Evolutionary conservation across 2,329 filamentous ascomycete species (phyloP).

Genomic region (Fusarium fracticaudum): DNA sequence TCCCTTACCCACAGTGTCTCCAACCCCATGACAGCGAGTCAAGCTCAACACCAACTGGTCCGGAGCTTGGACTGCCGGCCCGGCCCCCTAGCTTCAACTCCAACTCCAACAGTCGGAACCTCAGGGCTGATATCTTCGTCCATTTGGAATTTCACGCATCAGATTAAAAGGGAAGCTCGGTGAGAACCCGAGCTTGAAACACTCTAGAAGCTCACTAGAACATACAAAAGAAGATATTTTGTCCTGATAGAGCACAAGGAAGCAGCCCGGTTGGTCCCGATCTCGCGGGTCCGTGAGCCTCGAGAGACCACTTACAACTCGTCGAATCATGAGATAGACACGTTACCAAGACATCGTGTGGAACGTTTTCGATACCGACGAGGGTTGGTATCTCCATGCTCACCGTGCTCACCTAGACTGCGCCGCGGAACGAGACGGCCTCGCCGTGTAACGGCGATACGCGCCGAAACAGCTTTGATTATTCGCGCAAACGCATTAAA

Average conservation of each 20-base stretch:
- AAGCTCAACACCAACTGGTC: slow-evolving; percentile 9
- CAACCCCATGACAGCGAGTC: neutral
- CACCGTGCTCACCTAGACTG: slow-evolving; percentile 35
- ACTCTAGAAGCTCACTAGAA: slow-evolving; percentile 33
- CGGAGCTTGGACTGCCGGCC: slow-evolving; percentile 36
- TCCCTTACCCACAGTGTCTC: slow-evolving; percentile 24
- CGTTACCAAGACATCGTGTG: slow-evolving; percentile 33
- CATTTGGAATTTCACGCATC: neutral
- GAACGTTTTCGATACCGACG: slow-evolving; percentile 29
- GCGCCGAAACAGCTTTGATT: slow-evolving; percentile 2
- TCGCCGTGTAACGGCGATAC: slow-evolving; percentile 25
- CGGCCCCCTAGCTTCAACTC: slow-evolving; percentile 16
- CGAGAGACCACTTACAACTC: slow-evolving; percentile 10
- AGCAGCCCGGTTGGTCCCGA: slow-evolving; percentile 39
- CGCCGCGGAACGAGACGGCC: slow-evolving; percentile 26
- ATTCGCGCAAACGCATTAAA: slow-evolving; percentile 32
- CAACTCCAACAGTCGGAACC: neutral
- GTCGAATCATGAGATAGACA: slow-evolving; percentile 36
- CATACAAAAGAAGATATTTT: neutral
- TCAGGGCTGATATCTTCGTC: neutral
- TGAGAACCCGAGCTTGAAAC: slow-evolving; percentile 23
- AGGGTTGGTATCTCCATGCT: slow-evolving; percentile 13
- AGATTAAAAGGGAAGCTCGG: slow-evolving; percentile 15
- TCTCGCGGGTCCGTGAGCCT: slow-evolving; percentile 20
- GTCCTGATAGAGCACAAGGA: slow-evolving; percentile 5